Conservation (phyloP, 1,284 basidiomycete genomes). For the Puccinia horiana region DNA sequence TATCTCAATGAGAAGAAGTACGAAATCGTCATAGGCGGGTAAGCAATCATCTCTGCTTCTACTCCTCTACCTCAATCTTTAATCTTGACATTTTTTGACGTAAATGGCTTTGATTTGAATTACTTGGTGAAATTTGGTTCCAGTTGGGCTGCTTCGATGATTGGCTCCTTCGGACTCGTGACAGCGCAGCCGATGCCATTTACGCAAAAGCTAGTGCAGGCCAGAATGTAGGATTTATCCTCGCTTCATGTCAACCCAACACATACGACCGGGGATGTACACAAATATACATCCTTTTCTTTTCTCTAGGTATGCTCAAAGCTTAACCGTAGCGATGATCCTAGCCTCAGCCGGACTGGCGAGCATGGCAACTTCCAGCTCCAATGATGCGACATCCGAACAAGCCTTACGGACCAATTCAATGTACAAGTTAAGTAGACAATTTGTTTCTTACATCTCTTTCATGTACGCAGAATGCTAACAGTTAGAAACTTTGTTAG, state of each 20-base stretch:
- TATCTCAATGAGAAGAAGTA: slow-evolving; percentile 40
- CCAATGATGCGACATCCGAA: not conserved
- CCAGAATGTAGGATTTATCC: slow-evolving; percentile 25
- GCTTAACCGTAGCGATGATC: slow-evolving; percentile 40
- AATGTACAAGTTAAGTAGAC: slow-evolving; percentile 42
- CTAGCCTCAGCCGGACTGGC: slow-evolving; percentile 33
- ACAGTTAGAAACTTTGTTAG: not conserved
- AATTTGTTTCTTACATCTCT: not conserved
- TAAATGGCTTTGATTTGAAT: not conserved
- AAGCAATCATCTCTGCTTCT: not conserved
- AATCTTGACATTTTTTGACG: not conserved
- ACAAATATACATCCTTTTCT: not conserved
- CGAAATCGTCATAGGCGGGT: slow-evolving; percentile 35
- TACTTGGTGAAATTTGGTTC: not conserved
- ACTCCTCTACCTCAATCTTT: not conserved
- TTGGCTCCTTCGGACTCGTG: slow-evolving; percentile 37
- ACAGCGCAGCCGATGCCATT: slow-evolving; percentile 43
- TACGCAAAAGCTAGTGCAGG: slow-evolving; percentile 41
- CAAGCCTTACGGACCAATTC: slow-evolving; percentile 2
- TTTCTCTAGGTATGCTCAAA: slow-evolving; percentile 42
- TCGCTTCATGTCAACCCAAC: not conserved
- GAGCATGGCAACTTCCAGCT: slow-evolving; percentile 4
- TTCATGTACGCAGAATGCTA: not conserved
- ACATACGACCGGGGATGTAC: not conserved
- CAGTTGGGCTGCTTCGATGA: slow-evolving; percentile 44